Evolutionary conservation across 306 rosid genomes (phyloP), one percentile per base, ranked within the genome.

Genomic region (Coriaria nepalensis): DNA sequence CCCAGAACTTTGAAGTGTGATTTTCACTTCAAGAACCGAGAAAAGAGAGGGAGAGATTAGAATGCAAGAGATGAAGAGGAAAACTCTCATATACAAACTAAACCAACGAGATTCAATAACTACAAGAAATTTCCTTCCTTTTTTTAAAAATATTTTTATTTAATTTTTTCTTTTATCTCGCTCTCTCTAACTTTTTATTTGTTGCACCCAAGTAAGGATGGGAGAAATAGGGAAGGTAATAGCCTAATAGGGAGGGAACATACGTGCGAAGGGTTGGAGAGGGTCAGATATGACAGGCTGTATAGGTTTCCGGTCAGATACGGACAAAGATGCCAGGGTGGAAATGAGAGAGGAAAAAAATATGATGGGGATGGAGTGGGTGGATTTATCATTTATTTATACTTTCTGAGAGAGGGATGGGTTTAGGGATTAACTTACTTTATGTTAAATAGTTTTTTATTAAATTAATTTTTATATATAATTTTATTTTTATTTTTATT

Each of bases 271-370:
- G 0, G 11, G 62, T 43, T 10, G 47, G 33, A 35, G 47, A n/a
- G 4, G 40, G 65, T 71, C 63, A 6, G 12, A 7, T 47, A 47
- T 50, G 37, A 76, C 85, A 47, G 69, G 78, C 2, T 56, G 53
- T 37, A 40, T 0, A 4, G 59, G 81, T 83, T 57, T 63, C 60
- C 55, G 64, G 93, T 79, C 39, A 33, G 55, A 15, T 81, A 76
- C 93, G 88, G 93, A 81, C 81, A 75, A 57, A 53, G 64, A 58
- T 77, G 90, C 71, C 93, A 86, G 86, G 74, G 93, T 81, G 93
- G 85, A 74, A 29, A 48, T 50, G 45, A 35, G 52, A 37, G 49
- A 32, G 37, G 45, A 55, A 69, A 69, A 73, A 76, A 67, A 78
- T 65, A 72, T 69, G 74, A 70, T 71, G 74, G 74, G 64, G n/a